These are phyloP conservation scores for Vitellaria paradoxa DNA, from an alignment of 179 eudicot species.

Conservation along the genomic window DNA sequence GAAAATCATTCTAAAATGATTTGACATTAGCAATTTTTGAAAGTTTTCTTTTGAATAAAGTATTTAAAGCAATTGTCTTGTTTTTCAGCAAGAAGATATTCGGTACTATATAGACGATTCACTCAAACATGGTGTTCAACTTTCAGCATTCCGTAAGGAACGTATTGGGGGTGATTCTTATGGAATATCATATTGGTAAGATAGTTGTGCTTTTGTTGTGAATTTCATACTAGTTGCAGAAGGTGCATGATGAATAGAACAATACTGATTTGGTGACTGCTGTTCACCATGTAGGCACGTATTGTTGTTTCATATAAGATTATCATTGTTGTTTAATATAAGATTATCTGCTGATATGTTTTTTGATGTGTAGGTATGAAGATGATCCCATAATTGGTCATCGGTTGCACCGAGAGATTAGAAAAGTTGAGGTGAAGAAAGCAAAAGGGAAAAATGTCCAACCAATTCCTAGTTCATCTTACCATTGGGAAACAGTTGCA, in stretches of 20 bases:
- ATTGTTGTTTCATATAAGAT: not conserved
- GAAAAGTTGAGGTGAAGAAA: constrained; percentile 75
- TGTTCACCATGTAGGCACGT: no score
- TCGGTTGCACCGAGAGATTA: constrained; percentile 85
- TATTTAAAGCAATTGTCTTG: constrained; percentile 9
- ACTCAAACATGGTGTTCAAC: constrained; percentile 73
- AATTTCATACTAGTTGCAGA: constrained; percentile 6
- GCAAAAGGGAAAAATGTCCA: constrained; percentile 71
- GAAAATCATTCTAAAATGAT: not conserved
- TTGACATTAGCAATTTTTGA: not conserved
- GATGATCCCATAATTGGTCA: constrained; percentile 93
- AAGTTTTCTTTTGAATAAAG: not conserved
- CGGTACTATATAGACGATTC: constrained; percentile 79
- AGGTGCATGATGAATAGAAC: not conserved
- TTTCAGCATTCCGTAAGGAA: constrained; percentile 85
- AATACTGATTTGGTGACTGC: not conserved
- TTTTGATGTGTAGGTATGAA: constrained; percentile 71
- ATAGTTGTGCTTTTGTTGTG: constrained; percentile 10
- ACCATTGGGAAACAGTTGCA: constrained; percentile 92
- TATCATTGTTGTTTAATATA: not conserved
- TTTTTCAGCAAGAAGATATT: constrained; percentile 98
- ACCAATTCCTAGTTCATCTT: constrained; percentile 64
- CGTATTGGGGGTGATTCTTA: constrained; percentile 54
- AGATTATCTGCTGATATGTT: not conserved
- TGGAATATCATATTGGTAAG: constrained; percentile 89